Evolutionary conservation across 1,284 basidiomycete genomes (phyloP).

Genomic region (Apiotrichum porosum): DNA sequence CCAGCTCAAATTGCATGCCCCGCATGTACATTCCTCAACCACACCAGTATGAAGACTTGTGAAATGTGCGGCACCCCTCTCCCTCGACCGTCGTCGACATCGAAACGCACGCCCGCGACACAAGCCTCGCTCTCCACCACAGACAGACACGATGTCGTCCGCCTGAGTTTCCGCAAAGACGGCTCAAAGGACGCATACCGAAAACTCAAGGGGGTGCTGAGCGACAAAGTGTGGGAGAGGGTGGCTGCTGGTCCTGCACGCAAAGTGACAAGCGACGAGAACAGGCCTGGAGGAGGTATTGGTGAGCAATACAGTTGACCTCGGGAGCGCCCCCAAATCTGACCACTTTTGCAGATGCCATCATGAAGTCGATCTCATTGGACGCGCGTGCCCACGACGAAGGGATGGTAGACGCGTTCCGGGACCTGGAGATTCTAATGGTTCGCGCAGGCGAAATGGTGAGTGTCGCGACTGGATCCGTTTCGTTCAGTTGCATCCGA

Average conservation of each 20-base stretch:
- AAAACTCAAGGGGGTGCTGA: slow-evolving; percentile 68
- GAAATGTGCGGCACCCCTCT: slow-evolving; percentile 82
- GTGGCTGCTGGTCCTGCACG: not conserved
- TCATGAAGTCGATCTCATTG: slow-evolving; percentile 66
- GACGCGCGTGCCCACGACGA: slow-evolving; percentile 62
- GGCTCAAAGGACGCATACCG: slow-evolving; percentile 82
- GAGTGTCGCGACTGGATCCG: not conserved
- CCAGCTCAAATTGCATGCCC: slow-evolving; percentile 60
- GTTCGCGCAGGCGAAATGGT: slow-evolving; percentile 91
- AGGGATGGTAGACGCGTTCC: slow-evolving; percentile 71
- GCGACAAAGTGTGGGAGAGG: slow-evolving; percentile 69
- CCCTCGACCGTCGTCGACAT: slow-evolving; percentile 4
- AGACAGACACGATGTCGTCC: slow-evolving; percentile 53
- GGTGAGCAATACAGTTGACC: slow-evolving; percentile 18
- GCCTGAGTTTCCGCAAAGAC: slow-evolving; percentile 81
- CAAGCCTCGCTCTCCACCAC: not conserved
- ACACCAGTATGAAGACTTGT: slow-evolving; percentile 66
- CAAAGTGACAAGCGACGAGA: no score
- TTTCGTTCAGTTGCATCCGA: not conserved
- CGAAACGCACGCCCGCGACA: no score
- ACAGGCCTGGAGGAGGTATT: slow-evolving; percentile 21
- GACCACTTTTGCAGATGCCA: no score
- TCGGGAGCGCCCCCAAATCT: not conserved
- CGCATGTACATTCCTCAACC: slow-evolving; percentile 89
- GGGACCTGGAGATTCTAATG: slow-evolving; percentile 88